Conservation (phyloP, 2,329 filamentous ascomycete species). For the Fusarium armeniacum region DNA sequence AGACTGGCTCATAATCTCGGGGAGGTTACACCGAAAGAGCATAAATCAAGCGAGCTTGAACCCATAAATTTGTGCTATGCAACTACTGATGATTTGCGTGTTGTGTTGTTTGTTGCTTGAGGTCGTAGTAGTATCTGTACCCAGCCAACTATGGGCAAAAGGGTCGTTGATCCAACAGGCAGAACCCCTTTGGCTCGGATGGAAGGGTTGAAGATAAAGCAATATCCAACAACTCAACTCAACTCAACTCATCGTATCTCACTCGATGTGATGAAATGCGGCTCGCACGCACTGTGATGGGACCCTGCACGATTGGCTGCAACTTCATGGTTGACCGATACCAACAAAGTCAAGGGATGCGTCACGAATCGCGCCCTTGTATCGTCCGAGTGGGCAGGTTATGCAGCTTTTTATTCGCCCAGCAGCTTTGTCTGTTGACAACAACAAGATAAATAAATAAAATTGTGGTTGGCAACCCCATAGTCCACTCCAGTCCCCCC, state of each 20-base stretch:
- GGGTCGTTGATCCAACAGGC: background rate
- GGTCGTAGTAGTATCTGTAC: conserved; percentile 1
- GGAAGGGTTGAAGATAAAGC: conserved; percentile 42
- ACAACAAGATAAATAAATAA: conserved; percentile 14
- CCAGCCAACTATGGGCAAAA: conserved; percentile 4
- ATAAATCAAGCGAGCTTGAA: conserved; percentile 36
- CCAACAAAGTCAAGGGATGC: conserved; percentile 45
- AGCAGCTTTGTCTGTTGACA: conserved; percentile 25
- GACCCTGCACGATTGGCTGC: conserved; percentile 41
- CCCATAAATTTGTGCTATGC: conserved; percentile 17
- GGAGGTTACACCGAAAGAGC: conserved; percentile 32
- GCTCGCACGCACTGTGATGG: conserved; percentile 42
- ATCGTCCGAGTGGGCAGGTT: conserved; percentile 22
- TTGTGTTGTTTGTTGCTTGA: conserved; percentile 16
- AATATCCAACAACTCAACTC: conserved; percentile 42
- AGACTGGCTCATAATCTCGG: conserved; percentile 39
- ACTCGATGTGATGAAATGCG: conserved; percentile 26
- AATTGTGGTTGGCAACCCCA: conserved; percentile 9
- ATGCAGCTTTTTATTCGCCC: conserved; percentile 33
- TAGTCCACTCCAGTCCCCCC: conserved; percentile 4
- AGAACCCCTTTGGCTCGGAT: conserved; percentile 33
- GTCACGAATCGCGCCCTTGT: conserved; percentile 45
- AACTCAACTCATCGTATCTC: conserved; percentile 27
- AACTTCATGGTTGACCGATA: conserved; percentile 39
- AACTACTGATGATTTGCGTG: conserved; percentile 23